Evolutionary conservation across 2,329 filamentous ascomycete genomes (phyloP).

Genomic region (Polytolypa hystricis): DNA sequence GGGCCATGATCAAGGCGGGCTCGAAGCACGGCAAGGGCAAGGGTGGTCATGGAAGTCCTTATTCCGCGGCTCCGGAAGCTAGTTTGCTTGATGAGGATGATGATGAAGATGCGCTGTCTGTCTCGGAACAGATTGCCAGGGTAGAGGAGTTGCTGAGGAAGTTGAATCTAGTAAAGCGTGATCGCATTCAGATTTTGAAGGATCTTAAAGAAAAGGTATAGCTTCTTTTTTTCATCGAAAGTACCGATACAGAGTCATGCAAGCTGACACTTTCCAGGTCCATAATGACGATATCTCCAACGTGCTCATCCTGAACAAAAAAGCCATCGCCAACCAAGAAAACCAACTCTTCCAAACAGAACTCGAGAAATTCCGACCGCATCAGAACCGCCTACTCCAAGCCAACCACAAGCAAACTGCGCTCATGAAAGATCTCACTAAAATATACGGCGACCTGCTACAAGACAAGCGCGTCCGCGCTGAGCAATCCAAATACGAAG

Average conservation of each 20-base stretch:
- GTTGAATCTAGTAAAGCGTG: slow-evolving; percentile 81
- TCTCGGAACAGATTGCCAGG: slow-evolving; percentile 76
- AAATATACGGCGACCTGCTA: slow-evolving; percentile 72
- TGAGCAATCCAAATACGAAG: slow-evolving; percentile 92
- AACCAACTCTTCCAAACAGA: slow-evolving; percentile 87
- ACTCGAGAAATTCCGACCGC: slow-evolving; percentile 90
- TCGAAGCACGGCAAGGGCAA: slow-evolving; percentile 46
- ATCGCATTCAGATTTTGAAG: slow-evolving; percentile 83
- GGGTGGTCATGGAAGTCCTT: slow-evolving; percentile 51
- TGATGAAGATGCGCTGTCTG: slow-evolving; percentile 64
- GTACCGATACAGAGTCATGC: not conserved
- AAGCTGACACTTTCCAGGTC: slow-evolving; percentile 45
- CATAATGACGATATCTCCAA: slow-evolving; percentile 97
- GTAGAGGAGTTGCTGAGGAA: slow-evolving; percentile 89
- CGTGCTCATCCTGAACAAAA: slow-evolving; percentile 95
- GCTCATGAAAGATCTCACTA: slow-evolving; percentile 87
- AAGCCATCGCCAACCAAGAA: slow-evolving; percentile 86
- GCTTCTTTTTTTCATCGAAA: not conserved
- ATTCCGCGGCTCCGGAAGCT: slow-evolving; percentile 48
- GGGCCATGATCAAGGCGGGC: slow-evolving; percentile 69
- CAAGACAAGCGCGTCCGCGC: slow-evolving; percentile 89
- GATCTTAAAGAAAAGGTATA: slow-evolving; percentile 93
- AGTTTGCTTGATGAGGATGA: slow-evolving; percentile 90
- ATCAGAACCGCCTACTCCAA: slow-evolving; percentile 82
- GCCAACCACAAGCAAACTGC: slow-evolving; percentile 92